These are phyloP conservation scores for Dioscorea cayenensis DNA, from an alignment of 116 monocot genomes.

Conservation along the genomic window DNA sequence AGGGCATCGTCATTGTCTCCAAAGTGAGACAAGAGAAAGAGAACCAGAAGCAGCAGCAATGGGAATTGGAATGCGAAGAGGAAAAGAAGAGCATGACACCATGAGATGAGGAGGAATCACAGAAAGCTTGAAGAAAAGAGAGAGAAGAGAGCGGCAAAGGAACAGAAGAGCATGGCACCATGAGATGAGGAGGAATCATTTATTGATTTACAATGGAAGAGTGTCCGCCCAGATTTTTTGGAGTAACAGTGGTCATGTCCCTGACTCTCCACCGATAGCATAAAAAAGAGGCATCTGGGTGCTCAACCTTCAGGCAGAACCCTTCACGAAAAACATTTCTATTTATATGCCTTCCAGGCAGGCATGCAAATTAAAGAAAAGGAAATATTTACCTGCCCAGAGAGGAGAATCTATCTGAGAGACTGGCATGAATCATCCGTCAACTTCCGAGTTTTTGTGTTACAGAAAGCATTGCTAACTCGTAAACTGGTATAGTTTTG, in stretches of 20 bases:
- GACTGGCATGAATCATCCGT: not conserved
- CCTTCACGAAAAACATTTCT: too few species aligned
- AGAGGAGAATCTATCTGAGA: not conserved
- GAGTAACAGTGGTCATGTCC: not conserved
- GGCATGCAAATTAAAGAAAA: not conserved
- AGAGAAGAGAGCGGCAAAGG: too few species aligned
- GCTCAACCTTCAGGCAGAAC: not conserved
- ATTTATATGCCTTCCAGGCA: not conserved
- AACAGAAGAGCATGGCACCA: too few species aligned
- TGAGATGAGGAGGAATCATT: too few species aligned
- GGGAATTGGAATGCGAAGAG: too few species aligned
- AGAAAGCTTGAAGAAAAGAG: too few species aligned
- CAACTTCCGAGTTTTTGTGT: not conserved
- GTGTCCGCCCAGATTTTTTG: not conserved
- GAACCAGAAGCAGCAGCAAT: too few species aligned
- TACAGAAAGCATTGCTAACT: not conserved
- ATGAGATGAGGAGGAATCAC: too few species aligned
- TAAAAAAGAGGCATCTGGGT: not conserved
- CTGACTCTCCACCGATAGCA: not conserved
- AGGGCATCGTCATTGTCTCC: too few species aligned
- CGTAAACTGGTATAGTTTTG: constrained; percentile 9
- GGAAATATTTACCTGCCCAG: not conserved
- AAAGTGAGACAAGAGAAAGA: too few species aligned
- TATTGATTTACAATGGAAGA: not conserved
- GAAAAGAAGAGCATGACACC: too few species aligned